phyloP scores from a whole-genome alignment of 139 green algal genomes.

The Micractinium sp. region DNA sequence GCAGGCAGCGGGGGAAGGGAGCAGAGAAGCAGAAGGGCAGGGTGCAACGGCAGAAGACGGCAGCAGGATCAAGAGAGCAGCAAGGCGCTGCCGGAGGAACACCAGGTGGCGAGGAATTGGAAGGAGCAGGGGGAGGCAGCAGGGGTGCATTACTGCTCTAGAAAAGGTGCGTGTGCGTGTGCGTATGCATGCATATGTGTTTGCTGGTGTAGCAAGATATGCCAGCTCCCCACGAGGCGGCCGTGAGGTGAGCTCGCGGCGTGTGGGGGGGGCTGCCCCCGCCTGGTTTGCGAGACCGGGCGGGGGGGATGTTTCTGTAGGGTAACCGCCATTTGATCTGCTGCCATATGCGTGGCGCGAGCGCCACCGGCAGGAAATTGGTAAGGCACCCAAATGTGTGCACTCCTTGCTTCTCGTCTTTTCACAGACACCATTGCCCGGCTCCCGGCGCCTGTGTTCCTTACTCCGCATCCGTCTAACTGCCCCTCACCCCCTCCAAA shows the following conservation, averaged over 20 bases:
- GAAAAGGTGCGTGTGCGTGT: neutral
- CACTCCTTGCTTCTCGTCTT: no score
- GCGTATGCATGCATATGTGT: neutral
- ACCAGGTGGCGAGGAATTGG: neutral
- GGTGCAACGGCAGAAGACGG: no score
- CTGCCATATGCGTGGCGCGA: slow-evolving; percentile 52
- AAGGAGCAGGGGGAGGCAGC: neutral
- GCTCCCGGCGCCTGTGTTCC: no score
- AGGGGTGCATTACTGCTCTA: no score
- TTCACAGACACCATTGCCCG: no score
- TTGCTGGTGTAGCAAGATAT: neutral
- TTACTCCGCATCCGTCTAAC: no score
- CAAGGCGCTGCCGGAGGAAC: neutral
- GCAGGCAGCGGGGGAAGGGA: neutral
- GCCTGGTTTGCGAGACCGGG: slow-evolving; percentile 29
- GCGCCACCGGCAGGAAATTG: slow-evolving; percentile 70
- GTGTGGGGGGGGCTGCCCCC: neutral
- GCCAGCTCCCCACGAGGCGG: slow-evolving; percentile 11
- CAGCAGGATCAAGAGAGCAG: neutral
- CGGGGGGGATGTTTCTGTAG: slow-evolving; percentile 48
- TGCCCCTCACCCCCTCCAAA: no score
- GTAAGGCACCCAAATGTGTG: slow-evolving; percentile 59
- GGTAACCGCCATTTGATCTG: slow-evolving; percentile 78
- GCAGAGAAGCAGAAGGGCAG: neutral
- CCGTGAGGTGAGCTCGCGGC: neutral